These are phyloP conservation scores for Cutaneotrichosporon sp. DNA, from an alignment of 1,284 basidiomycete species.

Conservation along the genomic window DNA sequence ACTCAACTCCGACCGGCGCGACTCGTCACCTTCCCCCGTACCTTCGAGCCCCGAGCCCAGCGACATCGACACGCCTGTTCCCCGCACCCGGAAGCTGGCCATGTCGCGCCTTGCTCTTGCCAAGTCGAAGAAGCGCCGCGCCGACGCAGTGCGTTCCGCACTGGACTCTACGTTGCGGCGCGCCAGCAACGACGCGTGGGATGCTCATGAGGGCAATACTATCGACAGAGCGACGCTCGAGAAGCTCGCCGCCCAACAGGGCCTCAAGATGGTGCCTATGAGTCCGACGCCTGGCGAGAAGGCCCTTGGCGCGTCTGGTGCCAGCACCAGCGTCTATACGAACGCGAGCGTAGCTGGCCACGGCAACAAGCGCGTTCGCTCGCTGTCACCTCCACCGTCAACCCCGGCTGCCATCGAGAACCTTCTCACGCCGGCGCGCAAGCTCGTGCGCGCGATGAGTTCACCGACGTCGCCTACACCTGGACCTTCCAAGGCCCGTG, in stretches of 20 bases:
- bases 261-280: constrained; percentile 8
- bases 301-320: background rate
- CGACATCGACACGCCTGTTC: background rate
- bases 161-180: background rate
- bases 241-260: background rate
- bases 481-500: background rate
- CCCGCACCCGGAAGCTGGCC: background rate
- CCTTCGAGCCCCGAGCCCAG: constrained; percentile 2
- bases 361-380: background rate
- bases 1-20: background rate
- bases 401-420: background rate
- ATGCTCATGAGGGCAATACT: background rate
- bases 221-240: background rate
- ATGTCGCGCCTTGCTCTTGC: background rate
- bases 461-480: background rate
- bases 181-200: background rate
- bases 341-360: background rate
- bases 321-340: background rate
- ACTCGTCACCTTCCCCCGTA: background rate
- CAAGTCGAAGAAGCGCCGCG: background rate
- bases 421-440: background rate
- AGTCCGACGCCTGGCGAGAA: background rate
- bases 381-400: background rate
- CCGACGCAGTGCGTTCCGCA: background rate
- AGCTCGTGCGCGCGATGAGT: background rate